A percentile compares a stretch with the other conserved stretches of the same genome.
Evolutionary conservation across 768 basidiomycete species (phyloP).

Genomic region (Leccinum truebloodii): DNA sequence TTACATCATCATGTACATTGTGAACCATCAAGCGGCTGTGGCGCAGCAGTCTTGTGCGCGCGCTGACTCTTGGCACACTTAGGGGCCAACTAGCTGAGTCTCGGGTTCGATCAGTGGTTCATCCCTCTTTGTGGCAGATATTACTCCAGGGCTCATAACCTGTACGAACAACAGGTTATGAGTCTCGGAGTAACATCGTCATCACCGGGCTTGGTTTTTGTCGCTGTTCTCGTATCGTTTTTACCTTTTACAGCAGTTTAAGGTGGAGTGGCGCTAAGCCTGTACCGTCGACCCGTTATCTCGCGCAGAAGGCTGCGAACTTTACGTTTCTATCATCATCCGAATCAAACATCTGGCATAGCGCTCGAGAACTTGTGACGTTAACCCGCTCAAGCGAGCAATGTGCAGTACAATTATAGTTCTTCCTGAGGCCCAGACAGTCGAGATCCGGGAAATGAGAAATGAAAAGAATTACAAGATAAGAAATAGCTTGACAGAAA

Average conservation of each 20-base stretch:
- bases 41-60: conserved; percentile 12
- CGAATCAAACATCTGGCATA: not conserved
- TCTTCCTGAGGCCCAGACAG: not conserved
- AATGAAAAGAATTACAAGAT: conserved; percentile 12
- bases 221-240: conserved; percentile 4
- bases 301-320: not conserved
- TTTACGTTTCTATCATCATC: not conserved
- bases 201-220: conserved; percentile 8
- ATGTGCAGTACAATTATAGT: not conserved
- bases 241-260: not conserved
- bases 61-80: not conserved
- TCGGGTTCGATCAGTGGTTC: conserved; percentile 3
- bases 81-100: not conserved
- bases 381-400: not conserved
- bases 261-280: not conserved
- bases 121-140: conserved; percentile 13
- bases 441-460: not conserved
- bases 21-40: conserved; percentile 1
- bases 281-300: conserved; percentile 3
- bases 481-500: conserved; percentile 7
- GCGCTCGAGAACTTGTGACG: not conserved
- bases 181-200: conserved; percentile 17
- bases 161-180: conserved; percentile 9
- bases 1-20: not conserved
- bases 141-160: conserved; percentile 32